Evolutionary conservation across 2,329 filamentous ascomycete species (phyloP), one percentile per base, ranked within the genome.

Genomic region (Alternaria ethzedia): DNA sequence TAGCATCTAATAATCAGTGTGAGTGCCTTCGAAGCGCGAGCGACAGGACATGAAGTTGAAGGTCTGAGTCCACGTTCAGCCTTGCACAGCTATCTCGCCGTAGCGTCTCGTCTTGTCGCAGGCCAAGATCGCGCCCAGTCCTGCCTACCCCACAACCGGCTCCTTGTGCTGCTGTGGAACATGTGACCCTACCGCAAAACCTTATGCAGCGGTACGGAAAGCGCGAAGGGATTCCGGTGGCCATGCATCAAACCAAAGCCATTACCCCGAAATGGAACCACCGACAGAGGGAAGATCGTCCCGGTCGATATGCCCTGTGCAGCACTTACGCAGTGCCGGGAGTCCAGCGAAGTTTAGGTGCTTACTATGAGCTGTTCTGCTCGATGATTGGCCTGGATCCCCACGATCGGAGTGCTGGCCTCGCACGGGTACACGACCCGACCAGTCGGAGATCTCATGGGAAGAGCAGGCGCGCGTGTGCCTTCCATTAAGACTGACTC

Each of bases 91-190:
- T 23, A 15, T 21, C 26, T 57, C 44, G 41, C 45, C 49, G 30
- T 63, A 51, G 52, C 49, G 49, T 45, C 36, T 25, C 54, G 44
- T 36, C 63, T 46, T 30, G 45, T 43, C 13, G 36, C 23, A 20
- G 25, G 45, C 41, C 49, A 36, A 56, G 36, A 32, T 36, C 45
- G 41, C 56, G 64, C 45, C 50, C 57, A 51, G 57, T 57, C 28
- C 26, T 59, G 59, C 61, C 52, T 57, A 64, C 61, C 63, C 57
- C 58, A 62, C 64, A 56, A 50, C 49, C 56, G 26, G 52, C 54
- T 63, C 46, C 49, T 52, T 47, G 13, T 63, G 54, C 28, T 56
- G 46, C 28, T 30, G 54, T 60, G 63, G 49, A 43, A 60, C 46
- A 15, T 47, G 15, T 11, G n/a, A 43, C 43, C 52, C 41, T 65